These are phyloP conservation scores for Suillus decipiens DNA, from an alignment of 768 basidiomycete genomes.

Conservation along the genomic window DNA sequence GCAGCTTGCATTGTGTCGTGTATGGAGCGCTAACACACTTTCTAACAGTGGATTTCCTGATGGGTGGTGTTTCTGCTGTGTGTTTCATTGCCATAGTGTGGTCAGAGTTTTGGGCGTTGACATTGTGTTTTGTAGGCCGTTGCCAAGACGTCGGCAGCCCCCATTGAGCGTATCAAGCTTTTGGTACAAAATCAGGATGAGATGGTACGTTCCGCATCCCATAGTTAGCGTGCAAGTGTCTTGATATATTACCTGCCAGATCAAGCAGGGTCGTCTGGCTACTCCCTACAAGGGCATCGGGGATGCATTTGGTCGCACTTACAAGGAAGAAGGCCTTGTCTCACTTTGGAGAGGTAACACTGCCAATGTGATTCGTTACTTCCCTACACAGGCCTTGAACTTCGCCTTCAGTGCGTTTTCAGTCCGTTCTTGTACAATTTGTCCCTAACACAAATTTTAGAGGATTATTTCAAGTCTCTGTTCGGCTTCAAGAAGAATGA, in stretches of 20 bases:
- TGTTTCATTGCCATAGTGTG: slow-evolving; percentile 29
- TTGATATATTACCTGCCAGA: slow-evolving; percentile 48
- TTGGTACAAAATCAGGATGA: slow-evolving; percentile 99
- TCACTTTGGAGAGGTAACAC: slow-evolving; percentile 99
- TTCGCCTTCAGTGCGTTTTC: slow-evolving; percentile 93
- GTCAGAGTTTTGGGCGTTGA: slow-evolving; percentile 17
- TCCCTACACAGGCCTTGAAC: slow-evolving; percentile 99
- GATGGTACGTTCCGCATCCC: slow-evolving; percentile 64
- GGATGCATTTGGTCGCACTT: slow-evolving; percentile 92
- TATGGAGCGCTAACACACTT: slow-evolving; percentile 35
- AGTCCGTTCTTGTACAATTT: background rate
- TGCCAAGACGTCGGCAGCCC: slow-evolving; percentile 98
- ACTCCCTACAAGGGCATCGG: slow-evolving; percentile 94
- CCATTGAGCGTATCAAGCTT: slow-evolving; percentile 99
- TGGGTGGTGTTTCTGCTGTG: slow-evolving; percentile 95
- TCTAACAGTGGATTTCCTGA: slow-evolving; percentile 82
- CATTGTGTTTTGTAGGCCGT: slow-evolving; percentile 66
- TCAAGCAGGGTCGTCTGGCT: slow-evolving; percentile 98
- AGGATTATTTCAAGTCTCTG: slow-evolving; percentile 98
- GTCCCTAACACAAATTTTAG: slow-evolving; percentile 28
- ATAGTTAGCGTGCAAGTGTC: background rate
- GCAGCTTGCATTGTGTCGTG: slow-evolving; percentile 10
- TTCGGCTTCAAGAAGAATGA: slow-evolving; percentile 99
- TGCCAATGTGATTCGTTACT: slow-evolving; percentile 99
- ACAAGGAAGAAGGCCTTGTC: slow-evolving; percentile 91